Conservation (phyloP, 371 early-diverging fungal genomes). For the Mortierella sp. region DNA sequence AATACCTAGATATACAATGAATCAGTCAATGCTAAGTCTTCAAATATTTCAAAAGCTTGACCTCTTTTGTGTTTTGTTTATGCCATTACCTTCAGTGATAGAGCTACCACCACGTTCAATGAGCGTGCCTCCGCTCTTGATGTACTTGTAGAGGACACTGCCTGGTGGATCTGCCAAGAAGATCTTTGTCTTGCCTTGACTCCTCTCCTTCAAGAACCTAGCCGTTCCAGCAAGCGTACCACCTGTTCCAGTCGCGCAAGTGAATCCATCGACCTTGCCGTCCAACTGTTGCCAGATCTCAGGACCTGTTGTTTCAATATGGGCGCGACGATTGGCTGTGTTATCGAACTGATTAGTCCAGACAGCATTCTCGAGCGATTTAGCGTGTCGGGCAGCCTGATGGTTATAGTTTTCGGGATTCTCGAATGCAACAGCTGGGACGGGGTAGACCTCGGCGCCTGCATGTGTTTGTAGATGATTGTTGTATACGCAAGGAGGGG, state of each 20-base stretch:
- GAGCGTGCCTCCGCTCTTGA: conserved; percentile 77
- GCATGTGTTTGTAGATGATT: background rate
- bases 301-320: conserved; percentile 95
- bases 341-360: conserved; percentile 97
- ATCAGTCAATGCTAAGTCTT: no score
- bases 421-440: conserved; percentile 92
- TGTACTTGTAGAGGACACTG: conserved; percentile 84
- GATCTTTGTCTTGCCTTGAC: conserved; percentile 73
- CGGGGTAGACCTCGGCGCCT: conserved; percentile 89
- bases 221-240: conserved; percentile 93
- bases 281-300: conserved; percentile 91
- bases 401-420: conserved; percentile 96
- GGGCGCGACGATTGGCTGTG: conserved; percentile 89
- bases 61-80: no score
- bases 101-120: conserved; percentile 80
- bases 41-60: no score
- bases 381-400: conserved; percentile 90
- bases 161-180: conserved; percentile 96
- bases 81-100: conserved; percentile 78
- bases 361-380: conserved; percentile 83
- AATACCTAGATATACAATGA: no score
- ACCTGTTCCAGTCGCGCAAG: conserved; percentile 93
- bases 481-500: no score
- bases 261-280: conserved; percentile 87
- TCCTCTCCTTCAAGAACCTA: conserved; percentile 81